These are phyloP conservation scores for Metschnikowia orientalis DNA, from an alignment of 805 yeast genomes.

Conservation along the genomic window DNA sequence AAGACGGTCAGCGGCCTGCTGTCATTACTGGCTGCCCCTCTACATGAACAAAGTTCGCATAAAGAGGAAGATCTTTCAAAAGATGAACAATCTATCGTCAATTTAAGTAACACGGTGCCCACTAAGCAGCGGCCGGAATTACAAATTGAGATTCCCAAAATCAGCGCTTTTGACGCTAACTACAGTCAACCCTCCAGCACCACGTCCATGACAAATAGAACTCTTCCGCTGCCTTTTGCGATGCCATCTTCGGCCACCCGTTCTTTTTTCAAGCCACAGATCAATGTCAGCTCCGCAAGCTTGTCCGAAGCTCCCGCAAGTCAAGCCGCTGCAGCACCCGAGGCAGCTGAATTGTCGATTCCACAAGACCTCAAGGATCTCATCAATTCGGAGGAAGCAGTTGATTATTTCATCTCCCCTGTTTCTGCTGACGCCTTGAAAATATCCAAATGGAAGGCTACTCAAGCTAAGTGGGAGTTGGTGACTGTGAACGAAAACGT, in stretches of 20 bases:
- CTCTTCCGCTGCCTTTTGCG: constrained; percentile 39
- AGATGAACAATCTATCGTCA: constrained; percentile 1
- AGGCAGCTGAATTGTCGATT: constrained; percentile 25
- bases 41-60: too few species aligned
- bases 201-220: constrained; percentile 14
- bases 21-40: too few species aligned
- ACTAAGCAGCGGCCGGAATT: constrained; percentile 11
- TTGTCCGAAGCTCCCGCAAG: constrained; percentile 5
- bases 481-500: constrained; percentile 33
- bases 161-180: constrained; percentile 8
- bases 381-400: constrained; percentile 35
- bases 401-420: constrained; percentile 36
- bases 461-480: constrained; percentile 44
- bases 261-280: constrained; percentile 34
- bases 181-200: constrained; percentile 15
- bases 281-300: constrained; percentile 8
- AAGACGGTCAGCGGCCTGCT: too few species aligned
- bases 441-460: constrained; percentile 40
- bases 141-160: constrained; percentile 16
- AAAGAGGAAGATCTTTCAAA: too few species aligned
- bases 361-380: constrained; percentile 34
- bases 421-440: constrained; percentile 33
- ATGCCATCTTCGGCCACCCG: constrained; percentile 41
- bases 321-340: constrained; percentile 4
- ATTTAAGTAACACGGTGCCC: not conserved